A percentile compares a stretch with the other conserved stretches of the same genome.
Conservation (phyloP, 768 basidiomycete species). For the Kwoniella sp. region DNA sequence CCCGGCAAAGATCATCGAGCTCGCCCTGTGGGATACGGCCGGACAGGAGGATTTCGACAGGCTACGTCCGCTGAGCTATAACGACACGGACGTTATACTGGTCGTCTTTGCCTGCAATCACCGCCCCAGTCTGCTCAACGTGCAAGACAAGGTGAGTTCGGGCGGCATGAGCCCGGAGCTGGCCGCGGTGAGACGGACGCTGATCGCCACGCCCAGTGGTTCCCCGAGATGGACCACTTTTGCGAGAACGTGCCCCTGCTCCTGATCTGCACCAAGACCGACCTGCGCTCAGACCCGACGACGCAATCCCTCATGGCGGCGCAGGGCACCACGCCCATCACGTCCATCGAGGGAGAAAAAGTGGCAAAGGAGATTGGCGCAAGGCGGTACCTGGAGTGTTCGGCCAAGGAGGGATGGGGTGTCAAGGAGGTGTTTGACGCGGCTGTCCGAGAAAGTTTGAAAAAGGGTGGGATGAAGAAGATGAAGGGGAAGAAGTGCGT, state of each 20-base stretch:
- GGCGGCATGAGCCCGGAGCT: not conserved
- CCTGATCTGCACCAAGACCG: constrained; percentile 49
- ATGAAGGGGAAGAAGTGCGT: constrained; percentile 69
- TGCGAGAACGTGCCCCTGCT: constrained; percentile 48
- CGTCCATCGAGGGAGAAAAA: constrained; percentile 71
- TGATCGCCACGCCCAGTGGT: constrained; percentile 39
- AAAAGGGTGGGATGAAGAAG: constrained; percentile 67
- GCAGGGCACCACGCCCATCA: constrained; percentile 68
- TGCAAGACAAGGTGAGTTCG: constrained; percentile 50
- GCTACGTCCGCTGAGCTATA: constrained; percentile 49
- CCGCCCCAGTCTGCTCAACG: constrained; percentile 49
- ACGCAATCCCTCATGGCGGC: constrained; percentile 59
- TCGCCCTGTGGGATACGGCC: constrained; percentile 92
- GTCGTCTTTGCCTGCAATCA: constrained; percentile 51
- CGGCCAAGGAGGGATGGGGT: constrained; percentile 82
- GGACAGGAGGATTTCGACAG: constrained; percentile 86
- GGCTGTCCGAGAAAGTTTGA: constrained; percentile 82
- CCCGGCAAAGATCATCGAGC: constrained; percentile 44
- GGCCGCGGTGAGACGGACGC: not conserved
- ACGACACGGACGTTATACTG: constrained; percentile 51
- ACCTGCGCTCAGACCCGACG: constrained; percentile 46
- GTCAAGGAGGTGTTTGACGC: constrained; percentile 88
- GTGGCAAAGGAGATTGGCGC: constrained; percentile 92
- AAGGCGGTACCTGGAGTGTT: constrained; percentile 81
- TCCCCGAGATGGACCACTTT: constrained; percentile 51